Conservation (phyloP, 2,329 filamentous ascomycete genomes). For the Colletotrichum agaves region DNA sequence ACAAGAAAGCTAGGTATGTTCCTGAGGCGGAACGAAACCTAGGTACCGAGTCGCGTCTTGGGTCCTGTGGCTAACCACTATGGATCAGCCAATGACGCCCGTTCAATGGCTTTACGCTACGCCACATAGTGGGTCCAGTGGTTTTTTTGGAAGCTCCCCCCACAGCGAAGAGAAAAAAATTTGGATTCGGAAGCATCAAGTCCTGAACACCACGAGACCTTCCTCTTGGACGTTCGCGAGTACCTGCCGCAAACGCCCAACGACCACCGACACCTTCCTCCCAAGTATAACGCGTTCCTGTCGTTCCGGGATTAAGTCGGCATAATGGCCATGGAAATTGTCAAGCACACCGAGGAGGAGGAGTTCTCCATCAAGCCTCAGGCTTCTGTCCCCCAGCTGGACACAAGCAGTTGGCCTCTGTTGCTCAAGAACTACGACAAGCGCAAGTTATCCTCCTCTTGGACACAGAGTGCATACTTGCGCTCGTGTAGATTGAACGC, state of each 20-base stretch:
- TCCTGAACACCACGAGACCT: constrained; percentile 32
- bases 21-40: constrained; percentile 21
- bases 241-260: constrained; percentile 32
- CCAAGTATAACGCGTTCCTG: constrained; percentile 21
- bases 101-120: constrained; percentile 17
- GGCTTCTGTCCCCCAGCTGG: constrained; percentile 78
- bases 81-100: constrained; percentile 10
- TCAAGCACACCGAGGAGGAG: constrained; percentile 63
- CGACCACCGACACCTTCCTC: constrained; percentile 8
- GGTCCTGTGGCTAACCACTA: constrained; percentile 27
- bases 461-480: constrained; percentile 8
- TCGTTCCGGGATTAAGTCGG: constrained; percentile 21
- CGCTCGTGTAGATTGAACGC: constrained; percentile 40
- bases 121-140: constrained; percentile 27
- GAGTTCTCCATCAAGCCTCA: constrained; percentile 94
- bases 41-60: constrained; percentile 33
- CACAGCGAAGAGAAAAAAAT: constrained; percentile 40
- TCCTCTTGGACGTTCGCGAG: constrained; percentile 34
- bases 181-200: constrained; percentile 40
- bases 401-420: constrained; percentile 92
- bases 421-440: constrained; percentile 97
- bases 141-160: constrained; percentile 36
- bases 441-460: constrained; percentile 64
- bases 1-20: constrained; percentile 1
- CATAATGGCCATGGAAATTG: constrained; percentile 60